Evolutionary conservation across 495 filamentous ascomycete genomes (phyloP).

Genomic region (Chaetomium fimeti): DNA sequence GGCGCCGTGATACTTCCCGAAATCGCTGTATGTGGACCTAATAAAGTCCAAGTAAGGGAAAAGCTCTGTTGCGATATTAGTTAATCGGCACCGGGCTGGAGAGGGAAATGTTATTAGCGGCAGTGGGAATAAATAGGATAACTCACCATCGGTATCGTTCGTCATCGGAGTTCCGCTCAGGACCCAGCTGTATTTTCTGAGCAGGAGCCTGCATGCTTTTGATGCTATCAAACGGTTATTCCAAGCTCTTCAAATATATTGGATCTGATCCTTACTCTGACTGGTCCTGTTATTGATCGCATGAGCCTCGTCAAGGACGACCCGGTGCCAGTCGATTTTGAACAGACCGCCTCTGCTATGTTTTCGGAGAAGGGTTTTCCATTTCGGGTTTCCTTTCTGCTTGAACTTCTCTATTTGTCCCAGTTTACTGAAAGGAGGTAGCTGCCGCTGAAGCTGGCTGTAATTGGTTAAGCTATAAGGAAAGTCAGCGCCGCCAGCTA

Average conservation of each 20-base stretch:
- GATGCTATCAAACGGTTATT: slow-evolving; percentile 40
- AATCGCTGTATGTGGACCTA: slow-evolving; percentile 41
- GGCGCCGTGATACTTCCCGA: slow-evolving; percentile 33
- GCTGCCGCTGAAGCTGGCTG: slow-evolving; percentile 41
- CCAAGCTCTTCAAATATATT: not conserved
- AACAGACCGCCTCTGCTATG: slow-evolving; percentile 41
- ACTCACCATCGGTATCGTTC: slow-evolving; percentile 42
- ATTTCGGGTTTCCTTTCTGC: slow-evolving; percentile 36
- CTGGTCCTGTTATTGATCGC: slow-evolving; percentile 58
- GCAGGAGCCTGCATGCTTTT: slow-evolving; percentile 54
- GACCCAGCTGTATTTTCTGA: slow-evolving; percentile 57
- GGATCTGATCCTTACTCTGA: slow-evolving; percentile 20
- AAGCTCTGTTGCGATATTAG: slow-evolving; percentile 38
- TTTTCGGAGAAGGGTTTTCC: not conserved
- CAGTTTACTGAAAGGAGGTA: not conserved
- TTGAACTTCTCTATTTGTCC: slow-evolving; percentile 1
- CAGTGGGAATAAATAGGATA: not conserved
- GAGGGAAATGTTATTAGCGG: not conserved
- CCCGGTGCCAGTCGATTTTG: slow-evolving; percentile 49
- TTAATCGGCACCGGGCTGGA: not conserved
- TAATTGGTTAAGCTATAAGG: slow-evolving; percentile 50
- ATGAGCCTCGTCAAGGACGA: slow-evolving; percentile 64
- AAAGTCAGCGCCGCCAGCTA: not conserved
- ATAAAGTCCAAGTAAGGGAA: slow-evolving; percentile 64
- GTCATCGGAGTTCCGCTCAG: slow-evolving; percentile 62